Percentiles rank a stretch among this genome's conserved stretches.
phyloP scores from a whole-genome alignment of 148 eudicot genomes.

The Diospyros kaki region DNA sequence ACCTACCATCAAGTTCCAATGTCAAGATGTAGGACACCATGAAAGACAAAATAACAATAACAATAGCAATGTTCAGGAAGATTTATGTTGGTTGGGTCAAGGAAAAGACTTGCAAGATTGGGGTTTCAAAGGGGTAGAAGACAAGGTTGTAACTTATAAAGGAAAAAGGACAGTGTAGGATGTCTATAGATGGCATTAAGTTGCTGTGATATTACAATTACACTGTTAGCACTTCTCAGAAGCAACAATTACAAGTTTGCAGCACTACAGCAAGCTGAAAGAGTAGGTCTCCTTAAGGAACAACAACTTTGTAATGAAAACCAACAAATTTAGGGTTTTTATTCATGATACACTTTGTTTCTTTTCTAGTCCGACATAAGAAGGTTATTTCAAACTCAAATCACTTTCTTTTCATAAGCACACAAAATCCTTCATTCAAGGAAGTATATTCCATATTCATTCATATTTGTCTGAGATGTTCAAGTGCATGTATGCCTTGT shows the following conservation, averaged over 20 bases:
- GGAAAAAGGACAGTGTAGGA: background rate
- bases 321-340: background rate
- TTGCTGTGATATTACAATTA: background rate
- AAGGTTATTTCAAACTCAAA: background rate
- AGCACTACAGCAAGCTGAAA: background rate
- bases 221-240: background rate
- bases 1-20: no score
- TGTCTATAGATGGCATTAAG: no score
- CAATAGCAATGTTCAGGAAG: no score
- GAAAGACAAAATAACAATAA: no score
- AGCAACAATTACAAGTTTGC: background rate
- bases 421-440: background rate
- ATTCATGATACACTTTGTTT: background rate
- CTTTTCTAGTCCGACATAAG: background rate
- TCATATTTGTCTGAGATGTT: no score
- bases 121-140: background rate
- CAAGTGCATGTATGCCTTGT: background rate
- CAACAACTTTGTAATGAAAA: background rate
- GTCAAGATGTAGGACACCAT: no score
- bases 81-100: no score
- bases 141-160: background rate
- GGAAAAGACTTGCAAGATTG: no score
- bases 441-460: no score
- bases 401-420: background rate
- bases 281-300: background rate